Evolutionary conservation across 228 moss, liverwort and hornwort genomes (phyloP).

Genomic region (Sphagnum magellanicum): DNA sequence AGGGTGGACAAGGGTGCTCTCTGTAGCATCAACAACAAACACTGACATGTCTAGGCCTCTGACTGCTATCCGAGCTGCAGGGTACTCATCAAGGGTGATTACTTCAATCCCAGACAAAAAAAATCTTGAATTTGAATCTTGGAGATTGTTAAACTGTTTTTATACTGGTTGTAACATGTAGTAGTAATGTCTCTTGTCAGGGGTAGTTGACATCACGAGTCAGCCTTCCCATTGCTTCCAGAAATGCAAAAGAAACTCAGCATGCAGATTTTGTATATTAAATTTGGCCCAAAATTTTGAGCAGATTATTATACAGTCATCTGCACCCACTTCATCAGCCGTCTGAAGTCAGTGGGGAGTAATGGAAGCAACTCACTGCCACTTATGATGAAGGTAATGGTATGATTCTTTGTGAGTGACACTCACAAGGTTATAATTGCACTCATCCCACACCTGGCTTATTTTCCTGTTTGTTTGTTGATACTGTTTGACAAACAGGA

Average conservation of each 20-base stretch:
- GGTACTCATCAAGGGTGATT: slow-evolving; percentile 73
- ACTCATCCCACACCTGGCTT: too few species aligned
- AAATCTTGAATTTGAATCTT: neutral
- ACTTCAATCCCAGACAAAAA: neutral
- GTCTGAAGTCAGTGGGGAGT: neutral
- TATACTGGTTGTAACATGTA: neutral
- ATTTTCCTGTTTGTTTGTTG: too few species aligned
- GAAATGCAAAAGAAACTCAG: too few species aligned
- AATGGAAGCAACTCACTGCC: neutral
- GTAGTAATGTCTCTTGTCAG: neutral
- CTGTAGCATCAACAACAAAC: slow-evolving; percentile 37
- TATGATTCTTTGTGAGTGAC: too few species aligned
- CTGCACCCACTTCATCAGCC: too few species aligned
- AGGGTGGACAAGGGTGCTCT: slow-evolving; percentile 43
- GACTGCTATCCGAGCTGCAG: slow-evolving; percentile 68
- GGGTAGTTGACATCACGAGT: neutral
- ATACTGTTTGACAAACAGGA: slow-evolving; percentile 24
- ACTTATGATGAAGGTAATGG: too few species aligned
- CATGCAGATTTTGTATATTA: too few species aligned
- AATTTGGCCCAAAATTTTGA: too few species aligned
- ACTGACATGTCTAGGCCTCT: slow-evolving; percentile 54
- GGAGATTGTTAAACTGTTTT: neutral
- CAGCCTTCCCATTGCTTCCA: too few species aligned
- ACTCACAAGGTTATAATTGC: too few species aligned
- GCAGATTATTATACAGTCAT: too few species aligned